These are phyloP conservation scores for Diaporthe nobilis DNA, from an alignment of 2,329 filamentous ascomycete species.

Conservation along the genomic window DNA sequence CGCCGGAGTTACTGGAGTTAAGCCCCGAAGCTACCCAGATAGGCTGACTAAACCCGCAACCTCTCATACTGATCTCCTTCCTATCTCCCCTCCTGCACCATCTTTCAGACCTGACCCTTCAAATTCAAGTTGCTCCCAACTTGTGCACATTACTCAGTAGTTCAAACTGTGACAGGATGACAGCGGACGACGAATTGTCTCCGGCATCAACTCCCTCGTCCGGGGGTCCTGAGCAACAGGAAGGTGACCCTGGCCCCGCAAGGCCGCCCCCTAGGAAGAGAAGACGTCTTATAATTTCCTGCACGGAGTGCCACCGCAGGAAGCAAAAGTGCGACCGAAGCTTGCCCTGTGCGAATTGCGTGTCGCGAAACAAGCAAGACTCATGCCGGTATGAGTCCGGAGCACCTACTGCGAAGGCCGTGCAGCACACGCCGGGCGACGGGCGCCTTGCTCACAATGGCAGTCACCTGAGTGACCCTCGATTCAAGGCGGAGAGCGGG, in stretches of 20 bases:
- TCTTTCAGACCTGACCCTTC: background rate
- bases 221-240: slow-evolving; percentile 28
- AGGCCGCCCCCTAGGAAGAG: slow-evolving; percentile 67
- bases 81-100: background rate
- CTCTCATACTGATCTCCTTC: slow-evolving; percentile 2
- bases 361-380: slow-evolving; percentile 67
- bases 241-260: slow-evolving; percentile 12
- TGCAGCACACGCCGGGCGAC: slow-evolving; percentile 40
- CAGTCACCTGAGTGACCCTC: background rate
- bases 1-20: slow-evolving; percentile 31
- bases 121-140: background rate
- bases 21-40: slow-evolving; percentile 1
- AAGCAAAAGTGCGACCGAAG: slow-evolving; percentile 76
- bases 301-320: slow-evolving; percentile 74
- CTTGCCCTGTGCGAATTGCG: slow-evolving; percentile 72
- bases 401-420: slow-evolving; percentile 58
- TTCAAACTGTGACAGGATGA: slow-evolving; percentile 4
- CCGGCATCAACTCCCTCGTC: slow-evolving; percentile 35
- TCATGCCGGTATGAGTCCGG: slow-evolving; percentile 71
- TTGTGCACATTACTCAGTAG: background rate
- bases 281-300: slow-evolving; percentile 73
- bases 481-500: slow-evolving; percentile 37
- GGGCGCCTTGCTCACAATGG: background rate
- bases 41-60: slow-evolving; percentile 27
- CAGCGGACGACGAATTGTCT: slow-evolving; percentile 26